phyloP scores from a whole-genome alignment of 371 early-diverging fungal genomes.

The Coemansia sp. region DNA sequence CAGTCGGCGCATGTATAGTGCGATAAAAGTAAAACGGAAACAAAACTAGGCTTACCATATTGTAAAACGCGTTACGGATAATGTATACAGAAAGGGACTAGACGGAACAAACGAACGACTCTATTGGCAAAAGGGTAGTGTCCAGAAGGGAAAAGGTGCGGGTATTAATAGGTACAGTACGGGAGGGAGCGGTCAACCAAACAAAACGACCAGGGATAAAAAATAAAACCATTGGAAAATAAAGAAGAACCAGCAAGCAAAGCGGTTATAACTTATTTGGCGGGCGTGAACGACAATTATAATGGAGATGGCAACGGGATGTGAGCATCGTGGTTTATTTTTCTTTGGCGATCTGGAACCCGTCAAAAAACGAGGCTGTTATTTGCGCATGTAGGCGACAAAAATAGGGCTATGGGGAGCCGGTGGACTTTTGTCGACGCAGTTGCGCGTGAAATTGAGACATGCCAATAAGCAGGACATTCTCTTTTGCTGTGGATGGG shows the following conservation, averaged over 20 bases:
- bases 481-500: slow-evolving; percentile 5
- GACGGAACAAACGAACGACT: background rate
- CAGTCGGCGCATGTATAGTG: background rate
- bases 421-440: slow-evolving; percentile 8
- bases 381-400: slow-evolving; percentile 1
- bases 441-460: slow-evolving; percentile 9
- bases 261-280: background rate
- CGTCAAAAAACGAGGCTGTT: slow-evolving; percentile 8
- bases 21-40: background rate
- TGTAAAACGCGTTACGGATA: background rate
- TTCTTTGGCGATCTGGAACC: slow-evolving; percentile 21
- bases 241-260: background rate
- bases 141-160: background rate
- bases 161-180: slow-evolving; percentile 5
- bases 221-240: background rate
- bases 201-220: slow-evolving; percentile 3
- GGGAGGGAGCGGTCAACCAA: slow-evolving; percentile 1
- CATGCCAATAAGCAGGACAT: background rate
- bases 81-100: slow-evolving; percentile 3
- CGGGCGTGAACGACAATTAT: slow-evolving; percentile 8
- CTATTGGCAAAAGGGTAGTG: background rate
- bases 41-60: background rate
- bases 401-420: slow-evolving; percentile 6
- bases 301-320: slow-evolving; percentile 14
- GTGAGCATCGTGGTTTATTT: slow-evolving; percentile 5